A percentile compares a stretch with the other conserved stretches of the same genome.
Conservation (phyloP, 192 early-diverging fungal genomes). For the Kappamyces sp. region DNA sequence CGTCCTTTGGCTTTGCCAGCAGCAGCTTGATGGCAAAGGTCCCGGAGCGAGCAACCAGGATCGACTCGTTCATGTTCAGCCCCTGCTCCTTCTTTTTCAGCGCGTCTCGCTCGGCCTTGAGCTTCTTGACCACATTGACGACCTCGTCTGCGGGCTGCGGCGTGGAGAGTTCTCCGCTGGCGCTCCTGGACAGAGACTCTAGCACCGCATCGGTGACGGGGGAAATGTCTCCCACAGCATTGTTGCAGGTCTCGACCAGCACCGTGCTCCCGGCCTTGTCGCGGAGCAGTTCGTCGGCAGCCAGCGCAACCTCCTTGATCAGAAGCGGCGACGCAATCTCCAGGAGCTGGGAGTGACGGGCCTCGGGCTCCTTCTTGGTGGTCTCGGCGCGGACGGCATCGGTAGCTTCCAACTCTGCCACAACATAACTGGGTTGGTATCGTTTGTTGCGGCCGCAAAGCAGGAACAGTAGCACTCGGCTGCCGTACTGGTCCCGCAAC, state of each 20-base stretch:
- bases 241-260: slow-evolving; percentile 33
- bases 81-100: slow-evolving; percentile 33
- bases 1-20: slow-evolving; percentile 17
- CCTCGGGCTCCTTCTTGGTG: slow-evolving; percentile 72
- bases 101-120: slow-evolving; percentile 35
- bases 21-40: slow-evolving; percentile 34
- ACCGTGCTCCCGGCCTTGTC: slow-evolving; percentile 65
- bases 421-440: slow-evolving; percentile 65
- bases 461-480: slow-evolving; percentile 74
- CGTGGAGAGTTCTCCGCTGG: slow-evolving; percentile 28
- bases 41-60: slow-evolving; percentile 29
- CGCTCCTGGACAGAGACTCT: slow-evolving; percentile 18
- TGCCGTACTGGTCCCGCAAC: slow-evolving; percentile 66
- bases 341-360: slow-evolving; percentile 64
- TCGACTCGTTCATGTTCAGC: slow-evolving; percentile 30
- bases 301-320: slow-evolving; percentile 47
- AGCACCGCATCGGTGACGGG: slow-evolving; percentile 30
- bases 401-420: slow-evolving; percentile 59
- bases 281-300: slow-evolving; percentile 52
- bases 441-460: slow-evolving; percentile 69
- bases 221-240: not conserved
- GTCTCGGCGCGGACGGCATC: slow-evolving; percentile 67
- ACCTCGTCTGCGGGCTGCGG: slow-evolving; percentile 26
- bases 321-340: slow-evolving; percentile 52
- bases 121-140: slow-evolving; percentile 53